Evolutionary conservation across 1,284 basidiomycete genomes (phyloP).

Genomic region (Cystobasidiaceae sp.): DNA sequence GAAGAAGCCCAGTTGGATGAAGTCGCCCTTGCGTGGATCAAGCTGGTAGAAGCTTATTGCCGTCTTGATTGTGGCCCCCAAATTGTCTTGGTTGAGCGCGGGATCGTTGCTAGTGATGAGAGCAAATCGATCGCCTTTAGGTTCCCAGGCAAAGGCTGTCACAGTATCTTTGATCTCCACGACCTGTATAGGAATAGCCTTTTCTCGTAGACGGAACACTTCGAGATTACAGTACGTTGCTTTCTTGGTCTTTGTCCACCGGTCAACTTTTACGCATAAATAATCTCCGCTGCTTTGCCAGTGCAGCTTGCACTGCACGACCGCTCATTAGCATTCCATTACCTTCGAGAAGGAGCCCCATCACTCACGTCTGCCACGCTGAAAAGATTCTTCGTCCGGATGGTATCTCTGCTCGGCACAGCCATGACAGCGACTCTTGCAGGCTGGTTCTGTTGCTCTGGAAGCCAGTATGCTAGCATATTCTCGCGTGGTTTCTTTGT

Average conservation of each 20-base stretch:
- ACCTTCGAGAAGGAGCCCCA: too few relatives aligned
- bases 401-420: constrained; percentile 76
- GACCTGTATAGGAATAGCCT: constrained; percentile 96
- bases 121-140: constrained; percentile 89
- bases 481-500: constrained; percentile 66
- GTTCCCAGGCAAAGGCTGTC: constrained; percentile 98
- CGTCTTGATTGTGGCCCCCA: constrained; percentile 90
- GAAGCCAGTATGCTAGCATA: constrained; percentile 96
- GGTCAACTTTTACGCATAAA: constrained; percentile 98
- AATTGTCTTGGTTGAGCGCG: constrained; percentile 79
- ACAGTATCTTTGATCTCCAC: constrained; percentile 97
- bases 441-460: constrained; percentile 91
- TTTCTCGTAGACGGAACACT: constrained; percentile 95
- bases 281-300: constrained; percentile 99
- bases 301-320: constrained; percentile 81
- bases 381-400: constrained; percentile 96
- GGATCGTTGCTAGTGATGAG: constrained; percentile 93
- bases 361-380: constrained; percentile 92
- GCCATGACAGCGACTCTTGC: constrained; percentile 89
- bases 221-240: constrained; percentile 98
- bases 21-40: constrained; percentile 89
- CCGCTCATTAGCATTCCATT: too few relatives aligned
- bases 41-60: constrained; percentile 95
- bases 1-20: constrained; percentile 77
- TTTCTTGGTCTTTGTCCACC: constrained; percentile 99